Percentiles rank a stretch among this genome's conserved stretches.
Conservation (phyloP, 106 monocot genomes). For the Triglochin maritima region DNA sequence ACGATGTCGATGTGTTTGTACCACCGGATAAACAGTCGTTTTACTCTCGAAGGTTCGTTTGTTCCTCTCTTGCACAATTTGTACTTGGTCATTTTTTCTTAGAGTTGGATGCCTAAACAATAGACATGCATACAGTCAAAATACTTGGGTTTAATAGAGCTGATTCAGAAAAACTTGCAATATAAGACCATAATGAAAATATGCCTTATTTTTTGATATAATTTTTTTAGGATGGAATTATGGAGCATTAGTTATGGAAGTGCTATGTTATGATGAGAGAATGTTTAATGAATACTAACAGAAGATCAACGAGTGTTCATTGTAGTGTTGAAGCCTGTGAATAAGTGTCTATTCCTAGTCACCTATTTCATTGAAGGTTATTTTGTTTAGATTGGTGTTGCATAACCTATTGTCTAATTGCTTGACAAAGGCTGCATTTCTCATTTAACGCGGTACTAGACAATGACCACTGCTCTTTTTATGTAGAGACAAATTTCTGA, state of each 20-base stretch:
- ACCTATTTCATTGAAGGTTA: background rate
- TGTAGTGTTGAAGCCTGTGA: background rate
- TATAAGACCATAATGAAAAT: background rate
- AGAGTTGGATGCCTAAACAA: background rate
- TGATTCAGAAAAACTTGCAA: background rate
- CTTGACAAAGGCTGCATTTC: background rate
- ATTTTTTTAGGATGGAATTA: background rate
- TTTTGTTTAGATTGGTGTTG: background rate
- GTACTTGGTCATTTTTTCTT: background rate
- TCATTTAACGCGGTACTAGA: background rate
- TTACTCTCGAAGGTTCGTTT: conserved; percentile 68
- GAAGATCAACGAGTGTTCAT: background rate
- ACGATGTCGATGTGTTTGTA: conserved; percentile 83
- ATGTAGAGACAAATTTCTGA: background rate
- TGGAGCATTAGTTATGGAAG: no score
- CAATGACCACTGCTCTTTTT: background rate
- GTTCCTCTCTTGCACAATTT: no score
- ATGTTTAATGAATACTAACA: no score
- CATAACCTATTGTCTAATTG: background rate
- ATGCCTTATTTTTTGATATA: background rate
- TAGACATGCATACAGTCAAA: background rate
- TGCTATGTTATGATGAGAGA: no score
- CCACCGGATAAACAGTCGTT: conserved; percentile 63
- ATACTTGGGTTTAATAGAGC: background rate
- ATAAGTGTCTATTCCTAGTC: background rate